phyloP scores from a whole-genome alignment of 495 filamentous ascomycete genomes.

The Aspergillus cavernicola region DNA sequence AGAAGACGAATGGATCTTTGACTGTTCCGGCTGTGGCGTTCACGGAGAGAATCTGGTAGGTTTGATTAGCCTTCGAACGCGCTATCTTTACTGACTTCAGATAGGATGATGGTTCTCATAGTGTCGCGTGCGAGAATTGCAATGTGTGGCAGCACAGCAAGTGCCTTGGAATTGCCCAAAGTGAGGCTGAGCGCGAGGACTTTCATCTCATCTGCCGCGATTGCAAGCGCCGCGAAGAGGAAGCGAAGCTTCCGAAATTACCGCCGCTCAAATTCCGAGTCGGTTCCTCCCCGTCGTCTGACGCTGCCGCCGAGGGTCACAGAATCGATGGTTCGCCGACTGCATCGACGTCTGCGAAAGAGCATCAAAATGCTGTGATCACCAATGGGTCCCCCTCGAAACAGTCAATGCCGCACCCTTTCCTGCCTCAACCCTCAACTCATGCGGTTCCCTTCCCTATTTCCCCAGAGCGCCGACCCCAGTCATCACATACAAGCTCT shows the following conservation, averaged over 20 bases:
- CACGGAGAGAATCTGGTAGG: constrained; percentile 76
- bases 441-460: constrained; percentile 33
- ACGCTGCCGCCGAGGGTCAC: constrained; percentile 20
- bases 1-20: constrained; percentile 90
- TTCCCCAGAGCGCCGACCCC: constrained; percentile 41
- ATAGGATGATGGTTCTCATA: constrained; percentile 86
- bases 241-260: constrained; percentile 63
- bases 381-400: constrained; percentile 22
- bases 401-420: constrained; percentile 13
- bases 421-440: constrained; percentile 19
- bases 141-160: constrained; percentile 95
- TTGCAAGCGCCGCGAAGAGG: constrained; percentile 66
- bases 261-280: constrained; percentile 64
- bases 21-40: constrained; percentile 81
- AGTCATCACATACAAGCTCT: constrained; percentile 24
- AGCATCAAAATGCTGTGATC: constrained; percentile 21
- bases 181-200: constrained; percentile 76
- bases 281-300: constrained; percentile 50
- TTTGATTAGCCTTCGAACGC: not conserved
- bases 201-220: constrained; percentile 84
- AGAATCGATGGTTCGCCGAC: constrained; percentile 19
- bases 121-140: constrained; percentile 91
- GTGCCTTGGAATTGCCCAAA: constrained; percentile 74
- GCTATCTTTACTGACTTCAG: constrained; percentile 14
- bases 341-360: constrained; percentile 32